Evolutionary conservation across 2,329 filamentous ascomycete species (phyloP).

Genomic region (Talaromyces sp.): DNA sequence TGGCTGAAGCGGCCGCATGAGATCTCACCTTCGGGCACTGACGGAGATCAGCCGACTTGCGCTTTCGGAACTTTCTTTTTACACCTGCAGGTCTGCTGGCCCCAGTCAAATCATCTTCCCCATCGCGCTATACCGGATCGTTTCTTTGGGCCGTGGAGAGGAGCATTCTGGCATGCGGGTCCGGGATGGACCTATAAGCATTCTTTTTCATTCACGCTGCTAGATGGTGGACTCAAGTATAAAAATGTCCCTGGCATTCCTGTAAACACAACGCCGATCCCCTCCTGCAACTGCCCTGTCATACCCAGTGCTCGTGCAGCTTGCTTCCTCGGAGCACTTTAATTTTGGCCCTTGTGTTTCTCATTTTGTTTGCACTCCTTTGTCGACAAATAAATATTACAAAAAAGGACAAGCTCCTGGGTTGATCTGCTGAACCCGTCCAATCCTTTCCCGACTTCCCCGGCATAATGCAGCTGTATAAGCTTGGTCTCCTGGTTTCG

Average conservation of each 20-base stretch:
- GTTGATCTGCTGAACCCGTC: conserved; percentile 23
- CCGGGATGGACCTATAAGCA: conserved; percentile 9
- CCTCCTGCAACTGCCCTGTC: conserved; percentile 11
- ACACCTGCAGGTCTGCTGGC: conserved; percentile 26
- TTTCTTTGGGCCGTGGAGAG: conserved; percentile 16
- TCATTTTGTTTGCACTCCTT: conserved; percentile 10
- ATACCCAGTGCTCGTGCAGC: conserved; percentile 8
- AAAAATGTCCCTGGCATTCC: conserved; percentile 34
- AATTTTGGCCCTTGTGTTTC: conserved; percentile 2
- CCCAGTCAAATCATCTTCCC: conserved; percentile 10
- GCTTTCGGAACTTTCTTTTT: conserved; percentile 15
- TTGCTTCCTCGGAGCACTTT: conserved; percentile 5
- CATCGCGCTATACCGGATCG: conserved; percentile 13
- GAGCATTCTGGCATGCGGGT: conserved; percentile 23
- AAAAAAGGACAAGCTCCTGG: conserved; percentile 23
- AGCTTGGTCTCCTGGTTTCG: conserved; percentile 28
- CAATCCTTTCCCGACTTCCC: conserved; percentile 12
- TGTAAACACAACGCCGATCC: conserved; percentile 30
- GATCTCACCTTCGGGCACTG: conserved; percentile 11
- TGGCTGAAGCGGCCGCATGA: conserved; percentile 17
- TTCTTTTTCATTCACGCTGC: conserved; percentile 11
- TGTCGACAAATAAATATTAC: conserved; percentile 11
- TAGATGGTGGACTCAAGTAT: conserved; percentile 25
- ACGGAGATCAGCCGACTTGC: conserved; percentile 25
- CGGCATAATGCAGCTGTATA: conserved; percentile 34